Evolutionary conservation across 495 filamentous ascomycete species (phyloP).

Genomic region (Xylaria palmicola): DNA sequence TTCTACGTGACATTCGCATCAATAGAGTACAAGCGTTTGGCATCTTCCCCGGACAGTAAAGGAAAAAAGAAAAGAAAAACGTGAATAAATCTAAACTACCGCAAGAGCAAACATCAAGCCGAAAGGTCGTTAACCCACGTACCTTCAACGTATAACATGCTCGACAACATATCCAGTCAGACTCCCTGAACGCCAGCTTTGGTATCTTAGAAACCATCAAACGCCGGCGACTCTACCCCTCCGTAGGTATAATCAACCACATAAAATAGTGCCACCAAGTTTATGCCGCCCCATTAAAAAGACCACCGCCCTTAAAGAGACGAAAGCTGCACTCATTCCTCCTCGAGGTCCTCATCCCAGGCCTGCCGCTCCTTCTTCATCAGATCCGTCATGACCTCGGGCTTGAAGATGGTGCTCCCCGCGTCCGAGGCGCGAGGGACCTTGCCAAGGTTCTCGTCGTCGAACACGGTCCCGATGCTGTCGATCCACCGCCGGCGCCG

Average conservation of each 20-base stretch:
- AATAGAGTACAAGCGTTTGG: too few relatives aligned
- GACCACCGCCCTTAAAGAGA: background rate
- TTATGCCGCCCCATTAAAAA: background rate
- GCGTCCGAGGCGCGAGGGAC: slow-evolving; percentile 45
- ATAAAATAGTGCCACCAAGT: too few relatives aligned
- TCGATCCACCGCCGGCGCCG: slow-evolving; percentile 81
- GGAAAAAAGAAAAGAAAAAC: too few relatives aligned
- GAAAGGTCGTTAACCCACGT: background rate
- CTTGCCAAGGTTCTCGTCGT: slow-evolving; percentile 57
- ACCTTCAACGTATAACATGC: background rate
- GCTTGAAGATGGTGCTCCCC: slow-evolving; percentile 62
- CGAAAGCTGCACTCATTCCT: slow-evolving; percentile 30
- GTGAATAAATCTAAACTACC: background rate
- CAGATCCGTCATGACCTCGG: slow-evolving; percentile 47
- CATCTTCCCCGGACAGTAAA: too few relatives aligned
- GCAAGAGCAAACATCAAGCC: background rate
- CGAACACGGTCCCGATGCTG: slow-evolving; percentile 82
- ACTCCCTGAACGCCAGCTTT: slow-evolving; percentile 5
- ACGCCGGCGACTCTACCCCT: background rate
- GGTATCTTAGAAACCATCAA: slow-evolving; percentile 12
- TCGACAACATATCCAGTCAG: background rate
- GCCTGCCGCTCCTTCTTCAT: slow-evolving; percentile 70
- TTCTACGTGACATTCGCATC: too few relatives aligned
- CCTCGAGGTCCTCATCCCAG: slow-evolving; percentile 73
- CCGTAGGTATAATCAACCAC: background rate